These are phyloP conservation scores for Xylaria acuta DNA, from an alignment of 495 filamentous ascomycete species.

Conservation along the genomic window DNA sequence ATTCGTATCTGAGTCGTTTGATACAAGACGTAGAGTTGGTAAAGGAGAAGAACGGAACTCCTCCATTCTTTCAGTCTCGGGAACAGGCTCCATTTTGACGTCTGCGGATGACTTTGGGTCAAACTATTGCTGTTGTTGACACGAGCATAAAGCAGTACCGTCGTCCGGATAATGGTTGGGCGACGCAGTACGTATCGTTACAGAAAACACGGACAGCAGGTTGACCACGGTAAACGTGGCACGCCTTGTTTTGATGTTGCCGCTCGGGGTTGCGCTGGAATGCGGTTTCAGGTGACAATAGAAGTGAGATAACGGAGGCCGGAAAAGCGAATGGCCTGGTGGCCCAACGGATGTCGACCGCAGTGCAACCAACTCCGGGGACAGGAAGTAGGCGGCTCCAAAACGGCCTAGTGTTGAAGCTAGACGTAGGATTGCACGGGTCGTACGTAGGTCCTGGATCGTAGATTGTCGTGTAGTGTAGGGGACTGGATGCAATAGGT, in stretches of 20 bases:
- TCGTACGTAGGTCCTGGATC: conserved; percentile 20
- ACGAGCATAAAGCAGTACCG: not conserved
- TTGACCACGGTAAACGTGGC: conserved; percentile 18
- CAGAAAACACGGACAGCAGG: not conserved
- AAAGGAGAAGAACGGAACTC: conserved; percentile 60
- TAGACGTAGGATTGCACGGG: conserved; percentile 14
- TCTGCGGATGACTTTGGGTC: conserved; percentile 17
- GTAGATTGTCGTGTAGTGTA: conserved; percentile 4
- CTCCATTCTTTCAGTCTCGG: conserved; percentile 65
- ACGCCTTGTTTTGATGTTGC: conserved; percentile 20
- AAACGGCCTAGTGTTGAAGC: conserved; percentile 18
- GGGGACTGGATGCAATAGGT: conserved; percentile 10
- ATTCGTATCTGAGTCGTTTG: conserved; percentile 47
- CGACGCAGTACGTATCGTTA: conserved; percentile 8
- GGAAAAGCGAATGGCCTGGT: not conserved
- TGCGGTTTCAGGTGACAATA: conserved; percentile 26
- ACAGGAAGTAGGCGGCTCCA: not conserved
- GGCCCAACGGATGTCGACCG: conserved; percentile 4
- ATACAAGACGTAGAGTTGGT: conserved; percentile 43
- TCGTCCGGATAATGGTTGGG: not conserved
- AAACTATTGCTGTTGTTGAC: conserved; percentile 2
- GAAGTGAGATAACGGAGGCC: not conserved
- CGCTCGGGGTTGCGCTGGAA: conserved; percentile 22
- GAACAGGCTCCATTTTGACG: conserved; percentile 61
- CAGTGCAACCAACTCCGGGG: not conserved